These are phyloP conservation scores for Penicillium cataractarum DNA, from an alignment of 495 filamentous ascomycete genomes.

Conservation along the genomic window DNA sequence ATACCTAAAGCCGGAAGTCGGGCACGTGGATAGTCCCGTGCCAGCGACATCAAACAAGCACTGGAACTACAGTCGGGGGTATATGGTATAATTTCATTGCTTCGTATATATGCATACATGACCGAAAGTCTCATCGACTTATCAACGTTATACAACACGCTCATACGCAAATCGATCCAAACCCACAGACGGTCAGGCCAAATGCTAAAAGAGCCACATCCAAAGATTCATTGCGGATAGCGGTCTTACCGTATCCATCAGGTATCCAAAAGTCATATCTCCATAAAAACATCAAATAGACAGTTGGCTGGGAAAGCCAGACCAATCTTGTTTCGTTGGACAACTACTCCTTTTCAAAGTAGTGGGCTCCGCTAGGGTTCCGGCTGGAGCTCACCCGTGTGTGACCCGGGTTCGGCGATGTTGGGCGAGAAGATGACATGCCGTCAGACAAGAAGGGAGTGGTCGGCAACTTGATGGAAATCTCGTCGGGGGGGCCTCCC, in stretches of 20 bases:
- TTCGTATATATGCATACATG: conserved; percentile 39
- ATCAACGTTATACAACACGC: conserved; percentile 11
- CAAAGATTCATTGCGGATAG: not conserved
- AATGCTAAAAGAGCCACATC: conserved; percentile 12
- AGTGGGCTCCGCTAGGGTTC: conserved; percentile 32
- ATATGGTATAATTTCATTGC: conserved; percentile 31
- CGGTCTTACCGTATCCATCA: conserved; percentile 20
- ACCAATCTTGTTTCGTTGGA: not conserved
- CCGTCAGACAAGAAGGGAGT: conserved; percentile 56
- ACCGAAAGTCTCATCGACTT: conserved; percentile 15
- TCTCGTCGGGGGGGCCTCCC: conserved; percentile 43
- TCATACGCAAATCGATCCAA: conserved; percentile 16
- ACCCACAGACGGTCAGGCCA: not conserved
- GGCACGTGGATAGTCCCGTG: conserved; percentile 32
- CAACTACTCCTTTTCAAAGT: conserved; percentile 38
- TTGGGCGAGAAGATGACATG: conserved; percentile 67
- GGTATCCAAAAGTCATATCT: conserved; percentile 27
- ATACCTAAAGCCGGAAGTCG: conserved; percentile 7
- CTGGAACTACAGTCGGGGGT: conserved; percentile 8
- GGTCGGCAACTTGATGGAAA: conserved; percentile 55
- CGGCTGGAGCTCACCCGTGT: conserved; percentile 47
- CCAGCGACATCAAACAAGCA: not conserved
- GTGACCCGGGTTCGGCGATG: conserved; percentile 60
- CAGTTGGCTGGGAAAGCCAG: not conserved
- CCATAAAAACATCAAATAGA: conserved; percentile 13